phyloP scores from a whole-genome alignment of 306 rosid genomes.

The Vigna hirtella region DNA sequence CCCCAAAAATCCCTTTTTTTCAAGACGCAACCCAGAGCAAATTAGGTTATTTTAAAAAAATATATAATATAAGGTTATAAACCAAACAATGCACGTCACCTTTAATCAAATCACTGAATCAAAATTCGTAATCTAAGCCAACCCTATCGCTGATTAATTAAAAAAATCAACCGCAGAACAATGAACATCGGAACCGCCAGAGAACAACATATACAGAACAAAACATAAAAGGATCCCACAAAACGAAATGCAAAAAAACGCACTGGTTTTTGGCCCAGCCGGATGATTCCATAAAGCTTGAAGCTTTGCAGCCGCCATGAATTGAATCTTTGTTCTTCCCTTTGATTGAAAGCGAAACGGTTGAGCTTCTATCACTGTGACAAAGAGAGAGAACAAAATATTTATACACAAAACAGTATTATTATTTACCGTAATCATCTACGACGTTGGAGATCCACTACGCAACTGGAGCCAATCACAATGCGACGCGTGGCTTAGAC shows the following conservation, averaged over 20 bases:
- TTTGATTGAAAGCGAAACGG: constrained; percentile 24
- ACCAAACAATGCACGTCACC: neutral
- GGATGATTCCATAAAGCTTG: constrained; percentile 97
- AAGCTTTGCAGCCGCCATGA: constrained; percentile 89
- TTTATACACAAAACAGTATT: neutral
- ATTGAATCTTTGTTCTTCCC: constrained; percentile 32
- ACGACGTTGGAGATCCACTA: constrained; percentile 9
- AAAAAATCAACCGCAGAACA: neutral
- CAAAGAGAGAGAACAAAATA: neutral
- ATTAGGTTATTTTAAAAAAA: neutral
- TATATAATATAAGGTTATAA: neutral
- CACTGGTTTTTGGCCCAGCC: constrained; percentile 98
- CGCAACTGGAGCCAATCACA: neutral
- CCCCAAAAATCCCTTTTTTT: neutral
- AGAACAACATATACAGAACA: neutral
- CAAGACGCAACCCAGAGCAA: neutral
- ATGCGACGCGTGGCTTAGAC: constrained; percentile 19
- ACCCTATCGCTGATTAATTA: neutral
- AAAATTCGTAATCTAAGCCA: neutral
- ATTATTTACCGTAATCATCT: neutral
- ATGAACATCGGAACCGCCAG: constrained; percentile 29
- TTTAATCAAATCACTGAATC: constrained; percentile 31
- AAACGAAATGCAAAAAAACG: constrained; percentile 36
- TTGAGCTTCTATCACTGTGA: neutral
- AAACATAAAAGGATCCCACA: neutral